Evolutionary conservation across 257 asterid species (phyloP).

Genomic region (Forsythia viridissima): DNA sequence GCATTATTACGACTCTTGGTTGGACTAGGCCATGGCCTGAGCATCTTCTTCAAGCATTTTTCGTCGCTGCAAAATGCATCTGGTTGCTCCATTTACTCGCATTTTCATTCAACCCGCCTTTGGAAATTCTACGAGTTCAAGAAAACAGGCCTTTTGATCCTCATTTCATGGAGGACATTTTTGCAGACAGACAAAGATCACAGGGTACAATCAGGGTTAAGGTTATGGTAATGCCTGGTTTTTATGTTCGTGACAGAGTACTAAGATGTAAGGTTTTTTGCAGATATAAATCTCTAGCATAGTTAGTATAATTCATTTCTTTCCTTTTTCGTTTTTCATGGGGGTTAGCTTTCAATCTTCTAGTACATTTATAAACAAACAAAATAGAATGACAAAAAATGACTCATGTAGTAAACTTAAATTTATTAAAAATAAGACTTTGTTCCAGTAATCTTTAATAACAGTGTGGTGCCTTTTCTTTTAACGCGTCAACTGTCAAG

Average conservation of each 20-base stretch:
- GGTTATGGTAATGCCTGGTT: conserved; percentile 93
- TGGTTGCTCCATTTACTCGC: conserved; percentile 96
- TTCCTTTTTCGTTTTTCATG: not conserved
- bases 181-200: conserved; percentile 52
- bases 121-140: conserved; percentile 64
- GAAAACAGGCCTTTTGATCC: conserved; percentile 59
- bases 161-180: conserved; percentile 78
- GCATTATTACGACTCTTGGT: conserved; percentile 50
- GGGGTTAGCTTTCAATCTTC: not conserved
- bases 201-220: conserved; percentile 62
- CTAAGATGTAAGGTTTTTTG: conserved; percentile 85
- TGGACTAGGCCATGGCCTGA: conserved; percentile 96
- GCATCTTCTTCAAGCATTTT: conserved; percentile 85
- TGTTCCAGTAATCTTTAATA: too few relatives aligned
- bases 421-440: too few relatives aligned
- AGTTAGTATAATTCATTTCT: conserved; percentile 3
- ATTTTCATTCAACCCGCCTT: conserved; percentile 62
- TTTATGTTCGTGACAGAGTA: conserved; percentile 76
- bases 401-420: too few relatives aligned
- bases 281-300: conserved; percentile 56
- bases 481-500: too few relatives aligned
- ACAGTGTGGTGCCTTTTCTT: too few relatives aligned
- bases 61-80: conserved; percentile 85
- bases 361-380: not conserved
- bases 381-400: not conserved